phyloP scores from a whole-genome alignment of 169 alveolate genomes.

The Cryptosporidium andersoni region DNA sequence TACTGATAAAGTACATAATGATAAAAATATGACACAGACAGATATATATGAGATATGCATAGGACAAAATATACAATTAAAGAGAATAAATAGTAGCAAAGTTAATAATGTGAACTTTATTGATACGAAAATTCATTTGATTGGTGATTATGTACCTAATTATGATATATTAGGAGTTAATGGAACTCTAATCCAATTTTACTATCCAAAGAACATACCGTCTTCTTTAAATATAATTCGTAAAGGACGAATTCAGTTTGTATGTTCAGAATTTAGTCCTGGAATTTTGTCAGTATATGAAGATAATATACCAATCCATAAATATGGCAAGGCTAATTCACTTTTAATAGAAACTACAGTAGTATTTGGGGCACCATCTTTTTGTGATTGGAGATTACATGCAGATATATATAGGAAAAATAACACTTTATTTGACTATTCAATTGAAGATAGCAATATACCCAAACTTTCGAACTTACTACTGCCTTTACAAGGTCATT shows the following conservation, averaged over 20 bases:
- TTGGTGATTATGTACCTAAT: conserved; percentile 40
- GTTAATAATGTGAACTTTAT: conserved; percentile 10
- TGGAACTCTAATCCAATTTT: conserved; percentile 44
- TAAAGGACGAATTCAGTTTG: too few relatives aligned
- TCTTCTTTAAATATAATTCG: too few relatives aligned
- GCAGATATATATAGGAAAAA: background rate
- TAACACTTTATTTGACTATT: too few relatives aligned
- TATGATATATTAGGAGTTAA: conserved; percentile 13
- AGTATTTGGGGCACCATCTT: conserved; percentile 25
- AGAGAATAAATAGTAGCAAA: conserved; percentile 13
- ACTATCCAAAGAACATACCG: background rate
- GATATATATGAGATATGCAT: conserved; percentile 44
- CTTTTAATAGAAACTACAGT: conserved; percentile 5
- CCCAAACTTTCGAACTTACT: background rate
- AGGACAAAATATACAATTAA: conserved; percentile 28
- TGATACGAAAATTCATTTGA: conserved; percentile 24
- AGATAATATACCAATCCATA: too few relatives aligned
- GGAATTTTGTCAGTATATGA: too few relatives aligned
- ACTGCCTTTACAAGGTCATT: conserved; percentile 31
- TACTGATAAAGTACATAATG: background rate
- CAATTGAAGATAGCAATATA: too few relatives aligned
- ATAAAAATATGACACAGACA: conserved; percentile 20
- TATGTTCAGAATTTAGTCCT: too few relatives aligned
- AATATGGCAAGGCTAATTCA: background rate
- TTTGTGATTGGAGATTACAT: conserved; percentile 59